Evolutionary conservation across 192 early-diverging fungal genomes (phyloP), one percentile per base, ranked within the genome.

Genomic region (Jimgerdemannia lactiflua): DNA sequence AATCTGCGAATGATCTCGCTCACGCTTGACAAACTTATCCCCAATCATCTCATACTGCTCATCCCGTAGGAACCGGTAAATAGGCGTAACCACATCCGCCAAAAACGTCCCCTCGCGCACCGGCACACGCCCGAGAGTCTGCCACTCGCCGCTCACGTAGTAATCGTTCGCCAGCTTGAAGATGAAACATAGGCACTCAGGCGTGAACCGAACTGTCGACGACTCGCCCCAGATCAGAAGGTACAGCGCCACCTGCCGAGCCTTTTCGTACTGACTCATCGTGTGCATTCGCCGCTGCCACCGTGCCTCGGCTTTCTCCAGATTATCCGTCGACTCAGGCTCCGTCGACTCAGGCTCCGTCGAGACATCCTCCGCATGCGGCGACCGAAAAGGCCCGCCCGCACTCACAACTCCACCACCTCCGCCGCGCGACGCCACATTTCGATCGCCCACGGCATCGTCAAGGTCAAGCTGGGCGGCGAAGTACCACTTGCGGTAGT

Each of bases 401-500:
- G 29, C 29, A 67, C 11, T 65, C 20, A 40, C 59, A 29, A 29
- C 29, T 29, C 29, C 29, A 1, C 29, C 29, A 29, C 29, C 1
- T 29, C 29, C 29, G 29, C 29, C 29, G 59, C 79, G 73, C 42
- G 70, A 78, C 39, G 75, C 77, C 2, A 76, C 73, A 69, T 76
- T 78, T 4, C 80, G 77, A 40, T 81, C 77, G 3, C 79, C 79
- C 70, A 78, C 75, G 4, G 81, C 84, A 70, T 87, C 87, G 67
- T 89, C 83, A 72, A 90, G 75, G 77, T 92, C 89, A 8, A 93
- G 78, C 75, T 90, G 89, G 6, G 92, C 88, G 43, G 91, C 90
- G 83, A 95, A 94, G 84, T 90, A 95, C 94, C 94, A 95, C 75
- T 91, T 92, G 42, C 92, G 88, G 83, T 94, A 95, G 83, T 95